phyloP scores from a whole-genome alignment of 495 filamentous ascomycete genomes.

The Cercophora scortea region DNA sequence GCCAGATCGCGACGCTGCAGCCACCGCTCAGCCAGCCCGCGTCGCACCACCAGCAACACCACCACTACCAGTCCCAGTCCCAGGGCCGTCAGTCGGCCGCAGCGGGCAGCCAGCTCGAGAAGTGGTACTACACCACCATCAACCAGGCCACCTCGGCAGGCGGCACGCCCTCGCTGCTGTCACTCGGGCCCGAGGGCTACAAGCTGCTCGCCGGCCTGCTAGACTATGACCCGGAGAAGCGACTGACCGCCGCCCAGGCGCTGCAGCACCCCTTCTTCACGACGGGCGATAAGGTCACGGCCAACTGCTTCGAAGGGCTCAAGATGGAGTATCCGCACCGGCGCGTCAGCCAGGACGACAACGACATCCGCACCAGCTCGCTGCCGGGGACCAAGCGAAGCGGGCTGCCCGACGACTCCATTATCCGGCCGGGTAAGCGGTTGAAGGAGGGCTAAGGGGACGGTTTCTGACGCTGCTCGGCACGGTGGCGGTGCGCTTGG shows the following conservation, averaged over 20 bases:
- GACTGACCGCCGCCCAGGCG: slow-evolving; percentile 77
- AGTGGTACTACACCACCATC: slow-evolving; percentile 51
- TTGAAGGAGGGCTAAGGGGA: slow-evolving; percentile 47
- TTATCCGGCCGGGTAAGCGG: slow-evolving; percentile 59
- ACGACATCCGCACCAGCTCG: slow-evolving; percentile 82
- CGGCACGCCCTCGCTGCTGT: slow-evolving; percentile 29
- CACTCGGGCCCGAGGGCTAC: slow-evolving; percentile 68
- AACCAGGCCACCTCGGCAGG: slow-evolving; percentile 38
- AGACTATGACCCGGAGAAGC: slow-evolving; percentile 86
- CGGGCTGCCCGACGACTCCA: slow-evolving; percentile 74
- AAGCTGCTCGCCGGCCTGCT: slow-evolving; percentile 73
- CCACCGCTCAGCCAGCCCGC: slow-evolving; percentile 36
- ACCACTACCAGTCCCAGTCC: slow-evolving; percentile 50
- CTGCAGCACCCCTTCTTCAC: slow-evolving; percentile 84
- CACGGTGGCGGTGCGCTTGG: too few relatives aligned
- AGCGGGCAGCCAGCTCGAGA: slow-evolving; percentile 37
- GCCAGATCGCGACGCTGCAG: slow-evolving; percentile 59
- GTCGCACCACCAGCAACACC: slow-evolving; percentile 34
- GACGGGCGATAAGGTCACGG: slow-evolving; percentile 52
- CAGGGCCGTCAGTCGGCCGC: slow-evolving; percentile 3
- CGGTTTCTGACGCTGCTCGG: too few relatives aligned
- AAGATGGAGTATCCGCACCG: slow-evolving; percentile 83
- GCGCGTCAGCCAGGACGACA: slow-evolving; percentile 86
- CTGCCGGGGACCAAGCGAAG: slow-evolving; percentile 88
- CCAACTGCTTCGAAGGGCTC: slow-evolving; percentile 86